Conservation (phyloP, 2,329 filamentous ascomycete genomes). For the Endoconidiophora laricicola region DNA sequence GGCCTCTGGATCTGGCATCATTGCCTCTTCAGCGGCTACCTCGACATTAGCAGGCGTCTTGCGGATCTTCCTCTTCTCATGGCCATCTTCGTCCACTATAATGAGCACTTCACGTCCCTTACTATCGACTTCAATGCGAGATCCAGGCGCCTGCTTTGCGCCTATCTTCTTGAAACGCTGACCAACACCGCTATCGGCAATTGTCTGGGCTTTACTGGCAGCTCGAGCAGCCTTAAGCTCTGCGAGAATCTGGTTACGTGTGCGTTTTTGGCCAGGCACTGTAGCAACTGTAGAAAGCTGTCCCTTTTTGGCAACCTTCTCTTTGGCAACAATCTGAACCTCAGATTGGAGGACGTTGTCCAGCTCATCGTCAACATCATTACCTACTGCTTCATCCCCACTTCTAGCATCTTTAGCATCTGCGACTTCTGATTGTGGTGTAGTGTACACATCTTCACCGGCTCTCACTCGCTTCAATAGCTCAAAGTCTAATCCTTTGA, state of each 20-base stretch:
- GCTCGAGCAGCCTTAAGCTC: conserved; percentile 47
- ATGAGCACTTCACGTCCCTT: conserved; percentile 48
- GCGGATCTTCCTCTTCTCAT: conserved; percentile 48
- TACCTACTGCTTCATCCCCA: conserved; percentile 43
- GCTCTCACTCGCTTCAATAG: conserved; percentile 51
- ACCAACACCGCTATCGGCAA: conserved; percentile 35
- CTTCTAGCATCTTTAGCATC: conserved; percentile 18
- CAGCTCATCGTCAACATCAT: conserved; percentile 46
- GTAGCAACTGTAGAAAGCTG: conserved; percentile 37
- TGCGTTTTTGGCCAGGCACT: conserved; percentile 42
- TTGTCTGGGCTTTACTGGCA: conserved; percentile 34
- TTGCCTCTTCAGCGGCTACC: conserved; percentile 24
- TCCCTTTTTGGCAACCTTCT: conserved; percentile 37
- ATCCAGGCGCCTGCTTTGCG: conserved; percentile 33
- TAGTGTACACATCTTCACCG: conserved; percentile 50
- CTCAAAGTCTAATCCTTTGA: conserved; percentile 83
- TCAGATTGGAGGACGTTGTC: conserved; percentile 39
- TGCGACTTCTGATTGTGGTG: conserved; percentile 17
- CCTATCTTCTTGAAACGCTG: conserved; percentile 50
- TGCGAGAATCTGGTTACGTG: conserved; percentile 48
- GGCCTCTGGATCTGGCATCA: conserved; percentile 36
- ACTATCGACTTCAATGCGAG: conserved; percentile 42
- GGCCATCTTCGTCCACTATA: conserved; percentile 47
- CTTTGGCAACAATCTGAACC: conserved; percentile 34
- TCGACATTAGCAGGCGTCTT: conserved; percentile 15